Conservation (phyloP, 345 rosid species). For the Aquilaria yunnanensis region DNA sequence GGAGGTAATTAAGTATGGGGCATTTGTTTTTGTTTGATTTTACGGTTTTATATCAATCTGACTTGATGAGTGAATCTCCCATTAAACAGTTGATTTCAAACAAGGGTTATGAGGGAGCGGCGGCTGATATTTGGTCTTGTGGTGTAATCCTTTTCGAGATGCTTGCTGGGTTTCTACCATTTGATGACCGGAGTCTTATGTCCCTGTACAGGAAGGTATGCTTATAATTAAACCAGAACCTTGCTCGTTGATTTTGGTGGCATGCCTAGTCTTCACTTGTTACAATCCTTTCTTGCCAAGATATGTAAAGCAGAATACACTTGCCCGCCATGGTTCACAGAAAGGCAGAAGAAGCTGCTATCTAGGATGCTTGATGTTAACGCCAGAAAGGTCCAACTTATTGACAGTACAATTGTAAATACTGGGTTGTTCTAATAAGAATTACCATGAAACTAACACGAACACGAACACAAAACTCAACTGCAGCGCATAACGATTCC, state of each 20-base stretch:
- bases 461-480: background rate
- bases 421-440: no score
- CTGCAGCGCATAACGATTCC: conserved; percentile 61
- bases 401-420: background rate
- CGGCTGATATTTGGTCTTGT: conserved; percentile 92
- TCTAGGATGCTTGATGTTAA: conserved; percentile 67
- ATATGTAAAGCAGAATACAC: conserved; percentile 63
- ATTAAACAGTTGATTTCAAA: conserved; percentile 57
- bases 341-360: conserved; percentile 52
- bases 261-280: background rate
- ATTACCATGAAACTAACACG: no score
- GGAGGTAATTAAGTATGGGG: conserved; percentile 42
- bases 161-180: conserved; percentile 73
- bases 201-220: conserved; percentile 61
- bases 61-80: conserved; percentile 9
- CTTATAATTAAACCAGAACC: background rate
- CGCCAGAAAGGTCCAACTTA: conserved; percentile 42
- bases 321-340: conserved; percentile 56
- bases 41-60: background rate
- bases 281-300: conserved; percentile 14
- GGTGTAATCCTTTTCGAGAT: conserved; percentile 86
- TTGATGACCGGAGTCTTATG: conserved; percentile 68
- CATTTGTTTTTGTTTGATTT: background rate
- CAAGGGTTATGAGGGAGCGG: conserved; percentile 76
- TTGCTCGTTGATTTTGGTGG: background rate